These are phyloP conservation scores for Zoysia japonica DNA, from an alignment of 176 grass and related monocot species.

Conservation along the genomic window DNA sequence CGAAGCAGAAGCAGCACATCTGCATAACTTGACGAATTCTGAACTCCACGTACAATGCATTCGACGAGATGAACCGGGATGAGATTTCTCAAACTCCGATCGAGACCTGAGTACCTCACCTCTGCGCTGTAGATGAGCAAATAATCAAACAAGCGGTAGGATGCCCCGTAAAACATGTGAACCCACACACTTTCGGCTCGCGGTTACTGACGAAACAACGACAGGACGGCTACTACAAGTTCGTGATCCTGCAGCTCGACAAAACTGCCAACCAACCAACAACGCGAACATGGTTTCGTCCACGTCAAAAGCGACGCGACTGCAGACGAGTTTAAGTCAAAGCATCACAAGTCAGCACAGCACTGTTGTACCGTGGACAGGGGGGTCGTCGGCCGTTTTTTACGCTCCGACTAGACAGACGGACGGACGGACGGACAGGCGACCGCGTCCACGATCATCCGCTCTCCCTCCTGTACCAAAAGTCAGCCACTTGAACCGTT, in stretches of 20 bases:
- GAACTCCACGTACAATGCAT: neutral
- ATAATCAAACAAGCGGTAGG: neutral
- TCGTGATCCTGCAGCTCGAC: neutral
- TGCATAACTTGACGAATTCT: neutral
- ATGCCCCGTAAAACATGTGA: too few species aligned
- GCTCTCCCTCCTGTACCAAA: neutral
- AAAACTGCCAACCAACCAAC: neutral
- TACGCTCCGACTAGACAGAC: slow-evolving; percentile 15
- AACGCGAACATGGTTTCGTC: neutral
- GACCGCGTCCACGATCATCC: slow-evolving; percentile 31
- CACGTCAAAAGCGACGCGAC: slow-evolving; percentile 27
- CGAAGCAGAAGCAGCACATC: neutral
- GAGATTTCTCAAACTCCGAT: neutral
- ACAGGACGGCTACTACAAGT: neutral
- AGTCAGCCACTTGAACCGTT: slow-evolving; percentile 46
- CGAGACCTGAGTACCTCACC: neutral
- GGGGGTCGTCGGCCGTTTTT: slow-evolving; percentile 35
- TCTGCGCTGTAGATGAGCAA: neutral
- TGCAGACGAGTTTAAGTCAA: neutral
- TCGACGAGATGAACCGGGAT: neutral
- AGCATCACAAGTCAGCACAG: neutral
- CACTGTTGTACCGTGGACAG: neutral
- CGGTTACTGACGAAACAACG: neutral
- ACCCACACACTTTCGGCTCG: neutral
- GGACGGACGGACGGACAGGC: neutral